Evolutionary conservation across 805 yeast genomes (phyloP).

Genomic region (Starmerella riodocensis): DNA sequence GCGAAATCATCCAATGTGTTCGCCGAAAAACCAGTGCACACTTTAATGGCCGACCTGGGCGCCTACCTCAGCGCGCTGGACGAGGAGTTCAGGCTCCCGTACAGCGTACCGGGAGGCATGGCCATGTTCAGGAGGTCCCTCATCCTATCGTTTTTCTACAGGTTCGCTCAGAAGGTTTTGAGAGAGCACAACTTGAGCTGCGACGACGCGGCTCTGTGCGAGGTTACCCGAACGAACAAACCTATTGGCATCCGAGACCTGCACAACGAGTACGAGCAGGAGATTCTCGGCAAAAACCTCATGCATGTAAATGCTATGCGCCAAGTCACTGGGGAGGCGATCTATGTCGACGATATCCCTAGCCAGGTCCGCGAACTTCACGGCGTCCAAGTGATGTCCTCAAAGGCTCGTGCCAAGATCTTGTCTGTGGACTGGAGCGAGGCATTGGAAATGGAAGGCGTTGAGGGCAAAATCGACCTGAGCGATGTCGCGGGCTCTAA

Average conservation of each 20-base stretch:
- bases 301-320: constrained; percentile 36
- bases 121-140: constrained; percentile 35
- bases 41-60: constrained; percentile 3
- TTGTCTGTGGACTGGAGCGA: constrained; percentile 30
- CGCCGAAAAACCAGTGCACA: constrained; percentile 18
- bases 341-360: constrained; percentile 35
- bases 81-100: constrained; percentile 31
- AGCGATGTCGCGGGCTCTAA: constrained; percentile 31
- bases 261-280: constrained; percentile 29
- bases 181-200: constrained; percentile 8
- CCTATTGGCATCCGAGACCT: constrained; percentile 32
- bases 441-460: constrained; percentile 32
- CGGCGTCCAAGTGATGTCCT: constrained; percentile 34
- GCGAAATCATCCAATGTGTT: constrained; percentile 29
- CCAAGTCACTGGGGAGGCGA: constrained; percentile 39
- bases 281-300: constrained; percentile 31
- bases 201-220: constrained; percentile 25
- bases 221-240: constrained; percentile 28
- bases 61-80: constrained; percentile 22
- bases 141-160: constrained; percentile 35
- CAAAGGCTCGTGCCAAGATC: constrained; percentile 35
- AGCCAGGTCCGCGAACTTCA: constrained; percentile 32
- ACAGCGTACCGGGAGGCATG: constrained; percentile 39
- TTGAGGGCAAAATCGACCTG: constrained; percentile 33
- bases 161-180: constrained; percentile 30